Base-by-base conservation (phyloP, 2,329 filamentous ascomycete genomes). In the Aspergillus sergii region DNA sequence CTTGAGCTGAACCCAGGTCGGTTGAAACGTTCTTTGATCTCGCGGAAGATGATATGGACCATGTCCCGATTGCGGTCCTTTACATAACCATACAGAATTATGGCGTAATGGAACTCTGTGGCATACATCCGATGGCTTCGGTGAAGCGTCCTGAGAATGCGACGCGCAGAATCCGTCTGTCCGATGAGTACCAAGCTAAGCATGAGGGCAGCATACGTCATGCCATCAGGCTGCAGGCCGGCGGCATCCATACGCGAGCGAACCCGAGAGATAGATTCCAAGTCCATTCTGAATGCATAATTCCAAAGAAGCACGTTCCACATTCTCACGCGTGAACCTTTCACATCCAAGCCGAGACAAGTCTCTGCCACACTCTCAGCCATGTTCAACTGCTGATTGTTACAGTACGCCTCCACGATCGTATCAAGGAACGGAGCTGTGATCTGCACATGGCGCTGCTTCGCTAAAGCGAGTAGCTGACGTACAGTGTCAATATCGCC, bases 241-340 rank as follows among this genome's bases (percentile, higher is more conserved):
- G 80, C 75, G 5, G 79, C 72, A 54, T 82, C 76, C 86, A 91
- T 90, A 59, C 80, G 80, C 34, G 78, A 76, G 67, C 88, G 85
- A 3, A 87, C 75, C 59, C 82, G 80, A 66, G 85, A 82, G 19
- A 85, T 81, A n/a, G 81, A 81, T 26, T 80, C 73, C 32, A 88
- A 70, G 64, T 90, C 84, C 60, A 89, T 85, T 8, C 85, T 83
- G 60, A 86, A 80, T 8, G 91, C 91, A 74, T 93, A 85, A 64
- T 90, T 86, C 61, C 85, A 83, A 5, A 97, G 80, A 36, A 97
- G 79, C 59, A 87, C 83, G 72, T 97, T 97, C 91, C 92, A 97
- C 72, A 93, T 86, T 36, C 83, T 81, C 2, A 88, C 88, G 26
- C 85, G 80, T 1, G 83, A 80, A 1, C 87, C 83, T 21, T 82